phyloP scores from a whole-genome alignment of 106 monocot genomes.

The Gastrodia elata region DNA sequence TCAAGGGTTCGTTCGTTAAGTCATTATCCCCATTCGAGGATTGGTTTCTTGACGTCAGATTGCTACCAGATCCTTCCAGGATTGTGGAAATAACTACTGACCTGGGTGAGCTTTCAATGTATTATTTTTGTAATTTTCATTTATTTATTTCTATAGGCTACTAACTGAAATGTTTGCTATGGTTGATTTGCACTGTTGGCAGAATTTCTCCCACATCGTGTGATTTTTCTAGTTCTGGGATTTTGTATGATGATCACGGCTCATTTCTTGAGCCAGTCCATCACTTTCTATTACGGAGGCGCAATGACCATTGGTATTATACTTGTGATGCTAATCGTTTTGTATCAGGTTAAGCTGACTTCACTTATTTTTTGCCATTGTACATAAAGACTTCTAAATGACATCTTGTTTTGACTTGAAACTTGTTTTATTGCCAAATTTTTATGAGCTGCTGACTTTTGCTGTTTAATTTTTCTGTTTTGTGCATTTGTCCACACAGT shows the following conservation, averaged over 20 bases:
- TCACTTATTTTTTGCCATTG: not conserved
- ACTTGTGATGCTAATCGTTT: conserved; percentile 67
- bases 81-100: conserved; percentile 52
- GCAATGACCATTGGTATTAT: conserved; percentile 81
- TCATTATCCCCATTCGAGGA: conserved; percentile 52
- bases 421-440: not conserved
- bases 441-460: not conserved
- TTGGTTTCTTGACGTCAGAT: conserved; percentile 57
- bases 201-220: conserved; percentile 60
- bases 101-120: conserved; percentile 29
- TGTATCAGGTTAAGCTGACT: conserved; percentile 63
- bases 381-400: not conserved
- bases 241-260: conserved; percentile 56
- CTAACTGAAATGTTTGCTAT: not conserved
- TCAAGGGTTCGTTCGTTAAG: conserved; percentile 42
- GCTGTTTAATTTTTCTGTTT: not conserved
- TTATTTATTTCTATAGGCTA: not conserved
- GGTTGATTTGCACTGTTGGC: conserved; percentile 9
- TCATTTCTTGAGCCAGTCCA: conserved; percentile 56
- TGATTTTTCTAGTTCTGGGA: conserved; percentile 64
- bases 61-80: conserved; percentile 34
- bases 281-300: conserved; percentile 83
- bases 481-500: not conserved
- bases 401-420: not conserved
- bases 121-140: not conserved